Conservation (phyloP, 2,329 filamentous ascomycete species). For the Oidium heveae region DNA sequence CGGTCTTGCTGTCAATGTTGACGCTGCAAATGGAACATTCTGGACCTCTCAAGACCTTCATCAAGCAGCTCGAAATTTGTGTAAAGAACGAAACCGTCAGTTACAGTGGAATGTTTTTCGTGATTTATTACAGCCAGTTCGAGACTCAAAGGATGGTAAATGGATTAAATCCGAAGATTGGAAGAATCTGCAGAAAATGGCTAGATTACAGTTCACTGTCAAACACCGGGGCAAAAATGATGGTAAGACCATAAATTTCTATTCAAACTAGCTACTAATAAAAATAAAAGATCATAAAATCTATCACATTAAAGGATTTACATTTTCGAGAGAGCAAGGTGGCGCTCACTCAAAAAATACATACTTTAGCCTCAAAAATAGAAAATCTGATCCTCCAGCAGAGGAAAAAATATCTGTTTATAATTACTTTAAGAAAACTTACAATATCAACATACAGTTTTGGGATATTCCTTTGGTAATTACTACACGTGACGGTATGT, state of each 20-base stretch:
- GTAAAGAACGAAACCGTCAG: conserved; percentile 8
- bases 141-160: conserved; percentile 1
- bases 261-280: neutral
- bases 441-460: conserved; percentile 23
- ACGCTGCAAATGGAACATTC: conserved; percentile 80
- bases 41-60: conserved; percentile 28
- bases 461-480: conserved; percentile 30
- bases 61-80: conserved; percentile 13
- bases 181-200: conserved; percentile 26
- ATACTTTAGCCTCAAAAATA: conserved; percentile 26
- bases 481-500: conserved; percentile 26
- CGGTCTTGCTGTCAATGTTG: conserved; percentile 60
- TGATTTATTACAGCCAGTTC: conserved; percentile 6
- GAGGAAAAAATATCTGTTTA: conserved; percentile 16
- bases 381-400: conserved; percentile 18
- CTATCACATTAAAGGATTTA: conserved; percentile 27
- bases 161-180: conserved; percentile 23
- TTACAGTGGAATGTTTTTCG: conserved; percentile 8
- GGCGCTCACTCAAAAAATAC: conserved; percentile 26
- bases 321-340: conserved; percentile 16
- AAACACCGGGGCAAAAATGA: conserved; percentile 24
- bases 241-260: conserved; percentile 4
- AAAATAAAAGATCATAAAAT: conserved; percentile 17
- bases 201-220: conserved; percentile 29
- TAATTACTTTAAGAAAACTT: conserved; percentile 30